Conservation (phyloP, 164 flowering plant genomes). For the Vitis labrusca region DNA sequence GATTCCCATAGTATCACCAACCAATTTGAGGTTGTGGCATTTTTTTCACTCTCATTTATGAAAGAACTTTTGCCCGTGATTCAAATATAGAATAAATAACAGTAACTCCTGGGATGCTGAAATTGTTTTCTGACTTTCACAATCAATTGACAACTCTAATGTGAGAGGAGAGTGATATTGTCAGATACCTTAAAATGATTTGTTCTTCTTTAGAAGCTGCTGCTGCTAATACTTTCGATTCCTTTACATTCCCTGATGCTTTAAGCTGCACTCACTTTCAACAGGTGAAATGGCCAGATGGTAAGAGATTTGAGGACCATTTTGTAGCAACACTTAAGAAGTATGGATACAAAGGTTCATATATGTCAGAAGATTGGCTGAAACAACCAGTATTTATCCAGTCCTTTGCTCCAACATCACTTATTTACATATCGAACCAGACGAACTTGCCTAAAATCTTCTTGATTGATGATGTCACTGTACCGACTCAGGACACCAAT, state of each 20-base stretch:
- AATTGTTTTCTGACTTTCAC: too few relatives aligned
- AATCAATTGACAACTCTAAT: too few relatives aligned
- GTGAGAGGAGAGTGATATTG: background rate
- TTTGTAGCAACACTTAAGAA: constrained; percentile 81
- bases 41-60: background rate
- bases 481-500: constrained; percentile 84
- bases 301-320: constrained; percentile 85
- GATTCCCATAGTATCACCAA: background rate
- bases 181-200: background rate
- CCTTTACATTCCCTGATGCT: background rate
- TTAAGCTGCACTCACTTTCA: constrained; percentile 3
- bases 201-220: background rate
- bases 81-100: too few relatives aligned
- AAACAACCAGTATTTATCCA: constrained; percentile 89
- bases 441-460: constrained; percentile 87
- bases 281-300: constrained; percentile 92
- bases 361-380: constrained; percentile 87
- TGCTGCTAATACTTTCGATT: background rate
- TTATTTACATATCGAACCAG: constrained; percentile 63
- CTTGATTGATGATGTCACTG: constrained; percentile 70
- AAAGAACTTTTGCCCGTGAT: background rate
- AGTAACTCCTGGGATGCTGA: too few relatives aligned
- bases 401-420: constrained; percentile 95
- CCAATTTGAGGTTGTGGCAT: background rate
- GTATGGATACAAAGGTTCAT: constrained; percentile 86